Conservation (phyloP, 2,329 filamentous ascomycete genomes). For the Nigrospora osmanthi region DNA sequence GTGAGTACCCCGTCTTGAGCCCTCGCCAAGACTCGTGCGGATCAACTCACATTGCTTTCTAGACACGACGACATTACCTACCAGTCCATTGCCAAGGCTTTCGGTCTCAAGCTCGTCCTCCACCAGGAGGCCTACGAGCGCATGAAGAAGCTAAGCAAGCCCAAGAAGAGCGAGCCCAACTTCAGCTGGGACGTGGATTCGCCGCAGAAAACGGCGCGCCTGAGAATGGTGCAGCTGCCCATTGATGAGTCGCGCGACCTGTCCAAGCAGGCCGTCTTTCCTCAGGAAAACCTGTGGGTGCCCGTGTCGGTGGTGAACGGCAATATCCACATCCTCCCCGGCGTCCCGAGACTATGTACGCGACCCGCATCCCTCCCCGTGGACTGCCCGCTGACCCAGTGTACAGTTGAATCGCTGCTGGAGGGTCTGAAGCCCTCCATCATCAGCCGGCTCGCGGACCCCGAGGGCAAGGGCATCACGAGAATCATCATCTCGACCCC, state of each 20-base stretch:
- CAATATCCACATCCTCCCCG: conserved; percentile 88
- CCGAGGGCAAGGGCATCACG: conserved; percentile 71
- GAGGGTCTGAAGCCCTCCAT: conserved; percentile 67
- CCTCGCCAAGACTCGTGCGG: neutral
- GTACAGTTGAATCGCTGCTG: conserved; percentile 62
- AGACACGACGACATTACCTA: conserved; percentile 99
- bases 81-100: conserved; percentile 85
- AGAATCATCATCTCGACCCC: conserved; percentile 83
- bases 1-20: conserved; percentile 39
- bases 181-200: conserved; percentile 84
- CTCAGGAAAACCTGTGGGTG: conserved; percentile 79
- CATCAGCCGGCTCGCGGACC: conserved; percentile 64
- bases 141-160: conserved; percentile 77
- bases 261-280: conserved; percentile 70
- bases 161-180: conserved; percentile 61
- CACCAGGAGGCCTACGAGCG: conserved; percentile 69
- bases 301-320: conserved; percentile 83
- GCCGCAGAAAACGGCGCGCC: conserved; percentile 68
- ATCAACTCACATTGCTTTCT: conserved; percentile 8
- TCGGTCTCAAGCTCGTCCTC: conserved; percentile 65
- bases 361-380: conserved; percentile 1
- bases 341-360: conserved; percentile 73
- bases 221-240: conserved; percentile 86
- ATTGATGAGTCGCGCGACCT: conserved; percentile 59
- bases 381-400: neutral